A percentile compares a stretch with the other conserved stretches of the same genome.
Evolutionary conservation across 2,329 filamentous ascomycete genomes (phyloP).

Genomic region (Scedosporium boydii): DNA sequence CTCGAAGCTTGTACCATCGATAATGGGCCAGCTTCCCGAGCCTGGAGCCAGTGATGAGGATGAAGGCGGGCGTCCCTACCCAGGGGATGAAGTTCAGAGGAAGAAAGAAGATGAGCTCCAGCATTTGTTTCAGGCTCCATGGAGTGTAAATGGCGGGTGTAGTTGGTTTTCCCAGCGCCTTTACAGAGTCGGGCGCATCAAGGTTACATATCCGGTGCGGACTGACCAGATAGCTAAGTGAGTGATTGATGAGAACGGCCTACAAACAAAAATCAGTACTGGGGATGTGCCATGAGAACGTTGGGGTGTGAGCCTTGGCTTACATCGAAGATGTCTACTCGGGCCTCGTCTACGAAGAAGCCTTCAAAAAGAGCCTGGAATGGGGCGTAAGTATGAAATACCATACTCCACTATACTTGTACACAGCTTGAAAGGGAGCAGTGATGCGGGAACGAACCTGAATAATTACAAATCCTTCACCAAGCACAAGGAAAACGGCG

Average conservation of each 20-base stretch:
- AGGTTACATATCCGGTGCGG: slow-evolving; percentile 55
- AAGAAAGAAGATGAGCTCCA: slow-evolving; percentile 70
- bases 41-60: slow-evolving; percentile 78
- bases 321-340: slow-evolving; percentile 78
- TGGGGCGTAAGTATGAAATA: not conserved
- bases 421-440: not conserved
- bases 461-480: slow-evolving; percentile 66
- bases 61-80: slow-evolving; percentile 74
- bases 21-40: slow-evolving; percentile 85
- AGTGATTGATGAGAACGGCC: slow-evolving; percentile 66
- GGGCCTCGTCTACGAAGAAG: slow-evolving; percentile 70
- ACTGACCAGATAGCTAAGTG: slow-evolving; percentile 58
- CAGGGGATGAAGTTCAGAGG: slow-evolving; percentile 83
- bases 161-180: slow-evolving; percentile 74
- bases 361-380: slow-evolving; percentile 57
- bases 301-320: slow-evolving; percentile 18
- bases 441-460: slow-evolving; percentile 15
- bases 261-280: slow-evolving; percentile 18
- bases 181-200: slow-evolving; percentile 63
- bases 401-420: not conserved
- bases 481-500: slow-evolving; percentile 77
- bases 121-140: slow-evolving; percentile 82
- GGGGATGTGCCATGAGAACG: not conserved
- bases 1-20: slow-evolving; percentile 76
- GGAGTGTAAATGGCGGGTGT: slow-evolving; percentile 71